Percentiles rank a stretch among this genome's conserved stretches.
Evolutionary conservation across 1,284 basidiomycete genomes (phyloP).

Genomic region (Cystobasidium sp.): DNA sequence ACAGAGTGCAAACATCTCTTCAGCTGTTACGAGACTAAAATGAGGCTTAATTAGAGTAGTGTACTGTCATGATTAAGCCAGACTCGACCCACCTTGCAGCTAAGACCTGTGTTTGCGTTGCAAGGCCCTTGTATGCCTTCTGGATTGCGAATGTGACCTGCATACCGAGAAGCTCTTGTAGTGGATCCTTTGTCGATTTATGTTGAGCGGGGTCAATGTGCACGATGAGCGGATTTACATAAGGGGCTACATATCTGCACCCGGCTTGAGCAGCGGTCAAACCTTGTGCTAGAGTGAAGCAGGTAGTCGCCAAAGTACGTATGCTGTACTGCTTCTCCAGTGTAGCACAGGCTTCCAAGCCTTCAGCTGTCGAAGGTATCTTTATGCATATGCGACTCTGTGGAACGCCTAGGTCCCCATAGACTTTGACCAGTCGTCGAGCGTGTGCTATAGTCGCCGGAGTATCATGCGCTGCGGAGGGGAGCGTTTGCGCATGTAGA

Average conservation of each 20-base stretch:
- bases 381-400: slow-evolving; percentile 55
- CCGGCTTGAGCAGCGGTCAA: slow-evolving; percentile 53
- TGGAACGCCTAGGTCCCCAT: slow-evolving; percentile 44
- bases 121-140: slow-evolving; percentile 44
- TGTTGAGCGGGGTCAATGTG: slow-evolving; percentile 52
- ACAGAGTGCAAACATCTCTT: slow-evolving; percentile 48
- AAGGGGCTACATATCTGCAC: slow-evolving; percentile 54
- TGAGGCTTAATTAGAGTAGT: background rate
- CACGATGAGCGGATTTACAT: slow-evolving; percentile 55
- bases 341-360: slow-evolving; percentile 52
- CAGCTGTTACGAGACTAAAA: slow-evolving; percentile 49
- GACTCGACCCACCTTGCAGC: slow-evolving; percentile 50
- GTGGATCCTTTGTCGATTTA: slow-evolving; percentile 45
- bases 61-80: background rate
- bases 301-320: slow-evolving; percentile 54
- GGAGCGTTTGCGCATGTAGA: slow-evolving; percentile 51
- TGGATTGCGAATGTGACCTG: slow-evolving; percentile 50
- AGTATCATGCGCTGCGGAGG: slow-evolving; percentile 47
- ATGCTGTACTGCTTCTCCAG: slow-evolving; percentile 51
- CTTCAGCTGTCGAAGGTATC: slow-evolving; percentile 55
- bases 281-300: slow-evolving; percentile 54
- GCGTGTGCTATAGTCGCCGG: slow-evolving; percentile 50
- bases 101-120: slow-evolving; percentile 48
- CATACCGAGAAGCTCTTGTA: slow-evolving; percentile 50
- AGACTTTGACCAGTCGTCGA: slow-evolving; percentile 48